Percentiles rank a stretch among this genome's conserved stretches.
These are phyloP conservation scores for Dalbergia oliveri DNA, from an alignment of 306 rosid species.

Conservation along the genomic window DNA sequence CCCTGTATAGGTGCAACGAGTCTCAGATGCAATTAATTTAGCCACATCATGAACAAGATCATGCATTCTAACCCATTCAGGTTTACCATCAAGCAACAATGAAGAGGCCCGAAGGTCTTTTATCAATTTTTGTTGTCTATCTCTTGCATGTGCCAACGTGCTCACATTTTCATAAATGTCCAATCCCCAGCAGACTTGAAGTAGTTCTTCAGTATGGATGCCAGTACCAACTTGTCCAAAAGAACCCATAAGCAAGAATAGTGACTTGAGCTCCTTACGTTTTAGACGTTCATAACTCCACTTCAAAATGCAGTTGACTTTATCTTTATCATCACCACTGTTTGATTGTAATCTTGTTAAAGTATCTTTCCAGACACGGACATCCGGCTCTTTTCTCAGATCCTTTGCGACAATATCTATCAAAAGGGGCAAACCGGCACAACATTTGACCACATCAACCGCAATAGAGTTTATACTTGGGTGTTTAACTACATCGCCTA, in stretches of 20 bases:
- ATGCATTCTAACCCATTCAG: not conserved
- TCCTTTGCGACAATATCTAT: not conserved
- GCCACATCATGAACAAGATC: not conserved
- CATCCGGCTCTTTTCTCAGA: not conserved
- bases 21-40: not conserved
- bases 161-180: not conserved
- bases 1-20: not conserved
- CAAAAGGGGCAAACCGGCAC: not conserved
- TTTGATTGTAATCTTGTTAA: not conserved
- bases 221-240: not conserved
- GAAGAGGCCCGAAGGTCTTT: not conserved
- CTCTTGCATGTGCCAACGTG: not conserved
- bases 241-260: slow-evolving; percentile 34
- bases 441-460: not conserved
- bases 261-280: not conserved
- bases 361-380: not conserved
- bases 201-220: not conserved
- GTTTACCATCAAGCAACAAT: not conserved
- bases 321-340: no score
- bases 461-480: not conserved
- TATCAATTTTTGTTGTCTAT: not conserved
- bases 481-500: slow-evolving; percentile 1
- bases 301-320: no score
- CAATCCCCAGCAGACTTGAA: not conserved
- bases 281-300: not conserved